Base-by-base conservation (phyloP, 768 basidiomycete species). In the Agaricus blazei region DNA sequence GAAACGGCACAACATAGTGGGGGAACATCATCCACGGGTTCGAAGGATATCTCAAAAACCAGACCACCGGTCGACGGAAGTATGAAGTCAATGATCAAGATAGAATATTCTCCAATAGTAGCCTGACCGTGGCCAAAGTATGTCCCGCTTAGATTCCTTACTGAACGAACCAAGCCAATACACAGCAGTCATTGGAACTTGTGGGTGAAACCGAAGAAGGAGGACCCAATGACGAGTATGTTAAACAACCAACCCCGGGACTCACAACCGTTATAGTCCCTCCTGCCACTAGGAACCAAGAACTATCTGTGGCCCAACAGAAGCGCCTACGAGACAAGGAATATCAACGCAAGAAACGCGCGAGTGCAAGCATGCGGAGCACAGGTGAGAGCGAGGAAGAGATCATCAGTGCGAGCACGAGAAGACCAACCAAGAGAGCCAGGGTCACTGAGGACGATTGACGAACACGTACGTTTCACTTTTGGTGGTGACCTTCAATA, bases 1-100 rank as follows among this genome's bases (percentile, higher is more conserved):
- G 91, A 93, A 51, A 92, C 91, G 0, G 81, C 85, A 1, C 74
- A 75, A 0, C 85, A 87, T 58, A 85, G 82, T 62, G 89, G 90
- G 15, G 91, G 29, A 93, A 93, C 61, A 92, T 93, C 51, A 87
- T 93, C 37, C 87, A 87, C 62, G 91, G 91, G 3, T 93, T 93
- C 60, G 91, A 93, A 52, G 84, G 85, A 41, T 93, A 92, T 65
- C 80, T 93, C 56, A 93, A 93, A 69, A 85, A 85, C 62, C 87
- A 85, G 56, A 79, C 79, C 0, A 75, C 79, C 8, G 82, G 79
- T 6, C 75, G 89, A 62, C 78, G 86, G 65, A 85, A 84, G 64
- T 82, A 85, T 60, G 90, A 93, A 60, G 79, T 90, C 55, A 81
- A 79, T 58, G 91, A 93, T 54, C 72, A 79, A 11, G 91, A 93